Conservation (phyloP, 805 yeast genomes). For the Candida berthetii region DNA sequence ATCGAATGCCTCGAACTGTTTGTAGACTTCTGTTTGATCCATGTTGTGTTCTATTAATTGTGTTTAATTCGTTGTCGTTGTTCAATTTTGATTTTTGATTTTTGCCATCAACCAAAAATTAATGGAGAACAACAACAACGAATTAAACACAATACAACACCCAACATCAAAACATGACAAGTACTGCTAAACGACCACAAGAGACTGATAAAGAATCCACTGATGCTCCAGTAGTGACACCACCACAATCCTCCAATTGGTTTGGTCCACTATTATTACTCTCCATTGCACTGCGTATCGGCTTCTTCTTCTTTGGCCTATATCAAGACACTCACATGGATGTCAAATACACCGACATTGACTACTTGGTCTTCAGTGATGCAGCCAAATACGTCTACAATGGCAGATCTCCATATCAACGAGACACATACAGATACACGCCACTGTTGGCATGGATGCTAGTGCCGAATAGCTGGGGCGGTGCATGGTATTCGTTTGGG, state of each 20-base stretch:
- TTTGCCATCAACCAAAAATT: too few species aligned
- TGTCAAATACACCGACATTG: slow-evolving; percentile 89
- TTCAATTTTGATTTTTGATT: too few species aligned
- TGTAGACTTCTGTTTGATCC: slow-evolving; percentile 14
- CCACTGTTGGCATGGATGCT: slow-evolving; percentile 85
- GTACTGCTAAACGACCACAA: too few species aligned
- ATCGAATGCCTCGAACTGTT: slow-evolving; percentile 18
- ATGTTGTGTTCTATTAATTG: too few species aligned
- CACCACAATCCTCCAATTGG: too few species aligned
- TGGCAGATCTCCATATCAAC: slow-evolving; percentile 60
- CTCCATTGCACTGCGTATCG: slow-evolving; percentile 40
- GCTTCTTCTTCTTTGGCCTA: slow-evolving; percentile 69
- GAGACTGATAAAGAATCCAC: too few species aligned
- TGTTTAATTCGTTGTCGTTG: too few species aligned
- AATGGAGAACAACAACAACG: too few species aligned
- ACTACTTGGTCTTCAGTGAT: slow-evolving; percentile 89
- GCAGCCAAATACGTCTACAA: slow-evolving; percentile 67
- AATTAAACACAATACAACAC: too few species aligned
- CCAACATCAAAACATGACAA: too few species aligned
- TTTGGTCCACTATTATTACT: slow-evolving; percentile 4
- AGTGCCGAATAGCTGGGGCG: slow-evolving; percentile 48
- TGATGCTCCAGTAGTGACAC: too few species aligned
- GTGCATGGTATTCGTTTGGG: slow-evolving; percentile 53
- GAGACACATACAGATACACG: slow-evolving; percentile 92
- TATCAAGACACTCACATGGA: slow-evolving; percentile 80